phyloP scores from a whole-genome alignment of 2,329 filamentous ascomycete species.

The Phymatotrichopsis omnivora region DNA sequence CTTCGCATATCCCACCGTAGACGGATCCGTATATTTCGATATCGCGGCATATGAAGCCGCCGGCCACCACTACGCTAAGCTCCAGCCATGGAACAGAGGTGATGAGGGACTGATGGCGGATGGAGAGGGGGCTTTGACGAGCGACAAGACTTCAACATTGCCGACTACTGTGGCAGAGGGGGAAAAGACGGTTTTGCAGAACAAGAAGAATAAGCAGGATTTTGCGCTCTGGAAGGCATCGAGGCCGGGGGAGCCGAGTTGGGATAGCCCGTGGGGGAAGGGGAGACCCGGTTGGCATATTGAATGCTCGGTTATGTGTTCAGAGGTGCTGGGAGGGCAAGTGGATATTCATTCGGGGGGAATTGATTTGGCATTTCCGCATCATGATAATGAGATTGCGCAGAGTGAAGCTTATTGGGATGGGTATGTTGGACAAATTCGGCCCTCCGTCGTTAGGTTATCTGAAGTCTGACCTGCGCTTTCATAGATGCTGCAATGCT shows the following conservation, averaged over 20 bases:
- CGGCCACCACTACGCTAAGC: slow-evolving; percentile 73
- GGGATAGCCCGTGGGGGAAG: slow-evolving; percentile 77
- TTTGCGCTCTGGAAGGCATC: slow-evolving; percentile 92
- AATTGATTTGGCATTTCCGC: slow-evolving; percentile 81
- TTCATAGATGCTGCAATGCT: slow-evolving; percentile 11
- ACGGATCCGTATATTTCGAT: slow-evolving; percentile 91
- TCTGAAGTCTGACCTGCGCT: not conserved
- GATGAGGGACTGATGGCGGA: slow-evolving; percentile 77
- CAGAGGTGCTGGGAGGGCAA: slow-evolving; percentile 67
- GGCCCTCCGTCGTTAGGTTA: not conserved
- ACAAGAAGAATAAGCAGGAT: slow-evolving; percentile 67
- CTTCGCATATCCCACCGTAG: slow-evolving; percentile 64
- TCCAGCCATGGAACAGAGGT: slow-evolving; percentile 76
- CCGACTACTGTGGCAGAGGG: slow-evolving; percentile 16
- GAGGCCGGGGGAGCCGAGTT: slow-evolving; percentile 83
- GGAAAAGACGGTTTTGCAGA: slow-evolving; percentile 33
- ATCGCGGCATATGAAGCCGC: slow-evolving; percentile 74
- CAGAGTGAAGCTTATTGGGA: slow-evolving; percentile 80
- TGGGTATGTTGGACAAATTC: slow-evolving; percentile 10
- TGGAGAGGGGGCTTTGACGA: slow-evolving; percentile 66
- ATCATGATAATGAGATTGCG: slow-evolving; percentile 86
- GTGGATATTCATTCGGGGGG: slow-evolving; percentile 94
- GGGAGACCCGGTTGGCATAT: slow-evolving; percentile 94
- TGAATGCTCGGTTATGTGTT: slow-evolving; percentile 93
- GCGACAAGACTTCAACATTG: slow-evolving; percentile 16